Conservation (phyloP, 176 grass and related monocot species). For the Cenchrus purpureus region DNA sequence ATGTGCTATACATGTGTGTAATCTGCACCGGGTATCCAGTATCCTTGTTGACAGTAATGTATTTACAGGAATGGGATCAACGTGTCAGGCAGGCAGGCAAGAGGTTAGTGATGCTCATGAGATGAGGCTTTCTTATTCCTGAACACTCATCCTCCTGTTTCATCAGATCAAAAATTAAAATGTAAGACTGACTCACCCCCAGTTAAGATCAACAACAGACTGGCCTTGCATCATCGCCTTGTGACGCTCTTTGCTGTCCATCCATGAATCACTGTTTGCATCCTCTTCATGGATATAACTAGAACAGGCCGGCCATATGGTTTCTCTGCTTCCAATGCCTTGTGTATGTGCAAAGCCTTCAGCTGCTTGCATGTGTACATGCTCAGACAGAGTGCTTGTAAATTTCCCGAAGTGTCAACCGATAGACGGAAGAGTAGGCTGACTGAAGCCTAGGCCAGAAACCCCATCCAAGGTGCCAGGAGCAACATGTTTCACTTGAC, state of each 20-base stretch:
- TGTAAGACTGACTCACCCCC: background rate
- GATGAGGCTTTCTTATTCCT: slow-evolving; percentile 18
- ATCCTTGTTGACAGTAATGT: slow-evolving; percentile 6
- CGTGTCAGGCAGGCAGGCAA: slow-evolving; percentile 31
- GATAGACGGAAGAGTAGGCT: slow-evolving; percentile 62
- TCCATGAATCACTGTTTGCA: slow-evolving; percentile 27
- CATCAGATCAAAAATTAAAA: background rate
- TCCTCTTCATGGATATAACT: slow-evolving; percentile 21
- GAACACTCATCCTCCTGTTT: slow-evolving; percentile 1
- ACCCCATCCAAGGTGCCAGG: slow-evolving; percentile 69
- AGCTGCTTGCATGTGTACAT: slow-evolving; percentile 39
- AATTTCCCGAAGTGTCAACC: slow-evolving; percentile 32
- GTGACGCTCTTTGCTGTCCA: slow-evolving; percentile 6
- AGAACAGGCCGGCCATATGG: background rate
- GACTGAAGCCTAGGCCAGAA: slow-evolving; percentile 59
- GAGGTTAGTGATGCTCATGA: slow-evolving; percentile 19
- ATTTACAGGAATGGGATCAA: slow-evolving; percentile 39
- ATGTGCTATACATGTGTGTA: slow-evolving; percentile 37
- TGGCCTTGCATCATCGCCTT: slow-evolving; percentile 17
- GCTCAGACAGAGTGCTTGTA: background rate
- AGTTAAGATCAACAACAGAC: slow-evolving; percentile 2
- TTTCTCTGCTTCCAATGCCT: slow-evolving; percentile 14
- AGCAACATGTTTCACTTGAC: slow-evolving; percentile 74
- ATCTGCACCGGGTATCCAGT: background rate
- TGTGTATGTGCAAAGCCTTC: slow-evolving; percentile 27